Percentiles rank a stretch among this genome's conserved stretches.
Evolutionary conservation across 176 grass and related monocot species (phyloP).

Genomic region (Eragrostis curvula): DNA sequence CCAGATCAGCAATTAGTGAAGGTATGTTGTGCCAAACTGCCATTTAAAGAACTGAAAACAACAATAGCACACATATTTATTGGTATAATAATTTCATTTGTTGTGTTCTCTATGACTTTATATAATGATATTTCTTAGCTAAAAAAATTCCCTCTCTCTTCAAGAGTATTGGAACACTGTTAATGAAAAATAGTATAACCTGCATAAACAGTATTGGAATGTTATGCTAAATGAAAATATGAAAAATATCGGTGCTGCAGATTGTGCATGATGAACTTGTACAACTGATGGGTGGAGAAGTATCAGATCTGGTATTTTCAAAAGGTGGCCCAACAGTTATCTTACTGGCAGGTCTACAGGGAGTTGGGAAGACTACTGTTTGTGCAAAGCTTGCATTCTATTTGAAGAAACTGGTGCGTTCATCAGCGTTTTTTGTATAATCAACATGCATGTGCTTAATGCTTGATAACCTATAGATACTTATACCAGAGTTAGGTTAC

Average conservation of each 20-base stretch:
- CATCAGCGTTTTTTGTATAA: conserved; percentile 15
- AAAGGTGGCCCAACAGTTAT: conserved; percentile 85
- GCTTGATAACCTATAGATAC: conserved; percentile 38
- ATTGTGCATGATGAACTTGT: conserved; percentile 90
- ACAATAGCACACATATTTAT: neutral
- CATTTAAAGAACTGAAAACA: neutral
- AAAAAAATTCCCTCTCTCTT: neutral
- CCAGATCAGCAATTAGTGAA: conserved; percentile 97
- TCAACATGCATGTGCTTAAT: conserved; percentile 5
- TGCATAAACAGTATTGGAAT: neutral
- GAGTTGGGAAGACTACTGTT: conserved; percentile 97
- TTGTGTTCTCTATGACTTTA: neutral
- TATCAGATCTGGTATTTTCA: conserved; percentile 82
- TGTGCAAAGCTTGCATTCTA: conserved; percentile 96
- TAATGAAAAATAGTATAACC: neutral
- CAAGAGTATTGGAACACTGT: neutral
- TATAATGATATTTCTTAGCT: neutral
- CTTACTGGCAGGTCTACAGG: conserved; percentile 87
- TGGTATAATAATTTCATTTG: neutral
- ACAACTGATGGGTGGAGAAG: conserved; percentile 89
- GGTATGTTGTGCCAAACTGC: conserved; percentile 41
- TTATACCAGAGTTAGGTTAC: conserved; percentile 60
- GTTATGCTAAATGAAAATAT: neutral
- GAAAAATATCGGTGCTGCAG: conserved; percentile 25
- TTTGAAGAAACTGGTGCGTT: conserved; percentile 86